phyloP scores from a whole-genome alignment of 2,329 filamentous ascomycete species.

The Periconia digitata region DNA sequence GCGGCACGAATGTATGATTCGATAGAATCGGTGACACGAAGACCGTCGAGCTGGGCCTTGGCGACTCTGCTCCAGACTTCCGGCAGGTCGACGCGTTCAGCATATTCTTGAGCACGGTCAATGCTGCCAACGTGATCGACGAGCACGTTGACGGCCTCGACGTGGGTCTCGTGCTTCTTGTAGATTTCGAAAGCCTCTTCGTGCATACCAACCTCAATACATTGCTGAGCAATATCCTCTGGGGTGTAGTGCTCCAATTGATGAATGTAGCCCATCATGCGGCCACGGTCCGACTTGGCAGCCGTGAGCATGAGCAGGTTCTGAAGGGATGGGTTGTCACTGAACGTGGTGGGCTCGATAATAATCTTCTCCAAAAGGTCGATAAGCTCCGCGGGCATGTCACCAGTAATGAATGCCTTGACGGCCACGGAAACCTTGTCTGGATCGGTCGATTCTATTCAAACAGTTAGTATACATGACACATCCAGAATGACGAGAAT shows the following conservation, averaged over 20 bases:
- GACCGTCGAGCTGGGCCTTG: slow-evolving; percentile 94
- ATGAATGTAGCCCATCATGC: slow-evolving; percentile 95
- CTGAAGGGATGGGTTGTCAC: slow-evolving; percentile 94
- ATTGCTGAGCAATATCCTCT: slow-evolving; percentile 88
- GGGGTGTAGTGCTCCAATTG: slow-evolving; percentile 85
- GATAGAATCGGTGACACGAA: slow-evolving; percentile 88
- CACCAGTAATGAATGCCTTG: slow-evolving; percentile 85
- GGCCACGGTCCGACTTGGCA: slow-evolving; percentile 91
- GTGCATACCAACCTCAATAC: slow-evolving; percentile 90
- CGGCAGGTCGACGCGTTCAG: slow-evolving; percentile 88
- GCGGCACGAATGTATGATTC: slow-evolving; percentile 96
- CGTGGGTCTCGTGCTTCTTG: slow-evolving; percentile 94
- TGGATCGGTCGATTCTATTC: slow-evolving; percentile 69
- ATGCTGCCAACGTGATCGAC: slow-evolving; percentile 98
- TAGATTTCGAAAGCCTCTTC: slow-evolving; percentile 98
- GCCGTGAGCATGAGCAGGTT: slow-evolving; percentile 96
- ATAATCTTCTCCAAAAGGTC: slow-evolving; percentile 99
- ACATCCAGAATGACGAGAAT: too few species aligned
- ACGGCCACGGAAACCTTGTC: slow-evolving; percentile 95
- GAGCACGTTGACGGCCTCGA: slow-evolving; percentile 83
- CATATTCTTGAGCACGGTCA: slow-evolving; percentile 92
- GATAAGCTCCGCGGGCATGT: slow-evolving; percentile 91
- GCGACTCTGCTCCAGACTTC: slow-evolving; percentile 99
- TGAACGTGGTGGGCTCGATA: slow-evolving; percentile 98
- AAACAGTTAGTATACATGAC: slow-evolving; percentile 41